These are phyloP conservation scores for Colletotrichum melonis DNA, from an alignment of 2,329 filamentous ascomycete species.

Conservation along the genomic window DNA sequence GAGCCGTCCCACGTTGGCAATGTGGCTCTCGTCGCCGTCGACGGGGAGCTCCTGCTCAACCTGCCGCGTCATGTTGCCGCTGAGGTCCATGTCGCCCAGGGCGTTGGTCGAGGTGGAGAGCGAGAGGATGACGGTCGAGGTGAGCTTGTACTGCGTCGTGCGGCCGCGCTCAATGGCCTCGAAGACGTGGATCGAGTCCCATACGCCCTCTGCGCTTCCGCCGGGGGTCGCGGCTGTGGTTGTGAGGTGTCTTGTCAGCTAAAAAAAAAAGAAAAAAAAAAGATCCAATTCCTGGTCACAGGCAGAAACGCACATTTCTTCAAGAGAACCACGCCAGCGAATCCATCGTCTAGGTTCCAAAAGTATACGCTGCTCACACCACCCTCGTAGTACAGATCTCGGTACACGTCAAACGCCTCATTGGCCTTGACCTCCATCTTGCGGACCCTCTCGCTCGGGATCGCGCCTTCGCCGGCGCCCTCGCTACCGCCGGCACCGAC, in stretches of 20 bases:
- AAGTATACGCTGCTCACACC: constrained; percentile 97
- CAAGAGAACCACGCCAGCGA: constrained; percentile 92
- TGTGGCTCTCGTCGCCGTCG: constrained; percentile 91
- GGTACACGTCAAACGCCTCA: constrained; percentile 95
- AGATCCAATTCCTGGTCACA: background rate
- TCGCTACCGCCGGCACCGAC: constrained; percentile 65
- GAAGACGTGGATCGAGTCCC: constrained; percentile 99
- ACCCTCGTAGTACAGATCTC: constrained; percentile 96
- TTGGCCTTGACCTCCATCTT: constrained; percentile 96
- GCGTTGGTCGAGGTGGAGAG: constrained; percentile 71
- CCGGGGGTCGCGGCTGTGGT: constrained; percentile 72
- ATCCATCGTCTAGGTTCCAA: constrained; percentile 98
- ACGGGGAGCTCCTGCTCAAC: constrained; percentile 92
- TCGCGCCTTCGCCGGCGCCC: constrained; percentile 79
- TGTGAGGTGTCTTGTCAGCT: background rate
- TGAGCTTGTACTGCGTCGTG: constrained; percentile 96
- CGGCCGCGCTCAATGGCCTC: constrained; percentile 94
- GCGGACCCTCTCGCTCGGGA: constrained; percentile 89
- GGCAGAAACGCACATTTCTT: constrained; percentile 79
- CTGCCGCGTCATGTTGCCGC: constrained; percentile 98
- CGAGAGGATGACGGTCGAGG: constrained; percentile 93
- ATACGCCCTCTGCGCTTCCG: constrained; percentile 79
- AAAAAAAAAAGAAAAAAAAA: background rate
- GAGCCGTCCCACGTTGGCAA: constrained; percentile 91
- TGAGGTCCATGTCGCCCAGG: constrained; percentile 89